Conservation (phyloP, 164 flowering plant genomes). For the Annona squamosa region DNA sequence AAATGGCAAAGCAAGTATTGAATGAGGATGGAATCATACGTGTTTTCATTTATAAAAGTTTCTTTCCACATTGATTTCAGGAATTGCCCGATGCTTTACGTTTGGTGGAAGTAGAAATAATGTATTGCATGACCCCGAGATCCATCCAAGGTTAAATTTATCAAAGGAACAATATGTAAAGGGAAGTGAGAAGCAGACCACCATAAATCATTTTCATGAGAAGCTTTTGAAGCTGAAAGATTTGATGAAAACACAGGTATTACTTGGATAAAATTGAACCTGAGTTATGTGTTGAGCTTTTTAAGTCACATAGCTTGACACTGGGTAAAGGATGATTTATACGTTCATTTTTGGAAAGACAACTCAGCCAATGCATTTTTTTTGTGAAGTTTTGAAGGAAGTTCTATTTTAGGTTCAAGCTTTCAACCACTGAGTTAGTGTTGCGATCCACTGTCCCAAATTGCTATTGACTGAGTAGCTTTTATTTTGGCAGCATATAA, state of each 20-base stretch:
- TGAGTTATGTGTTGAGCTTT: not conserved
- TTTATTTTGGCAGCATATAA: too few species aligned
- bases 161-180: conserved; percentile 77
- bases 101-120: conserved; percentile 85
- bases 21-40: not conserved
- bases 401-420: too few species aligned
- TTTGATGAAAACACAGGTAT: conserved; percentile 84
- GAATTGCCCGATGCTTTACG: conserved; percentile 94
- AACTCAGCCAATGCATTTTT: not conserved
- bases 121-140: conserved; percentile 66
- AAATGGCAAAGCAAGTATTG: not conserved
- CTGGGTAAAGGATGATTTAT: not conserved
- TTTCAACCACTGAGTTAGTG: too few species aligned
- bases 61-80: conserved; percentile 25
- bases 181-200: conserved; percentile 65
- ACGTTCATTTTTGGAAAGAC: not conserved
- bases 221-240: conserved; percentile 83
- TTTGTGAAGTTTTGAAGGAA: not conserved
- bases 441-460: too few species aligned
- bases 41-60: not conserved
- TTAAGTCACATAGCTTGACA: not conserved
- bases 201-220: conserved; percentile 86
- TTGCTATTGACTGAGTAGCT: too few species aligned
- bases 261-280: not conserved
- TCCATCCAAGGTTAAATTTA: conserved; percentile 51